phyloP scores from a whole-genome alignment of 805 yeast genomes.

The Ogataea pini region DNA sequence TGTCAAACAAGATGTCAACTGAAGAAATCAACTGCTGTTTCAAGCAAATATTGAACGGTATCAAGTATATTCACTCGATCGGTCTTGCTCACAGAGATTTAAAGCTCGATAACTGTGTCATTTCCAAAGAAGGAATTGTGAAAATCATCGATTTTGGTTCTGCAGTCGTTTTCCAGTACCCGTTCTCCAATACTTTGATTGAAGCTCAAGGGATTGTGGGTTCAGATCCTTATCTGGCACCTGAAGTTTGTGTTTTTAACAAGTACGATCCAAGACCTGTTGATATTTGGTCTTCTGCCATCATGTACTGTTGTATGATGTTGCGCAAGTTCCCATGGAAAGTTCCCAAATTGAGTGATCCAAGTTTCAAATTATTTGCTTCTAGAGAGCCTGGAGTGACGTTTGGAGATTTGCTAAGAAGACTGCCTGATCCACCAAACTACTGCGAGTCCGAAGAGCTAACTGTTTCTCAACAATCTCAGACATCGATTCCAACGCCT shows the following conservation, averaged over 20 bases:
- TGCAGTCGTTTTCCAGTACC: conserved; percentile 88
- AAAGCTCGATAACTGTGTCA: conserved; percentile 90
- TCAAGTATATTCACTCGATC: conserved; percentile 75
- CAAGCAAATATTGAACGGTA: conserved; percentile 80
- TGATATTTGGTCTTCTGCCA: conserved; percentile 91
- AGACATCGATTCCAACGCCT: conserved; percentile 21
- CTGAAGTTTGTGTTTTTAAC: conserved; percentile 82
- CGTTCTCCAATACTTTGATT: conserved; percentile 69
- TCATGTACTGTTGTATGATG: conserved; percentile 89
- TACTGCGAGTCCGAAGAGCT: conserved; percentile 25
- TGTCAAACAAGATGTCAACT: conserved; percentile 84
- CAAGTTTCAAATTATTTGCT: conserved; percentile 80
- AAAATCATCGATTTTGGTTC: conserved; percentile 93
- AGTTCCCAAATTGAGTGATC: conserved; percentile 79
- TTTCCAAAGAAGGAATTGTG: conserved; percentile 78
- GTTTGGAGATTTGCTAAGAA: conserved; percentile 59
- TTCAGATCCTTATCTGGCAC: conserved; percentile 87
- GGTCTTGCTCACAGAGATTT: conserved; percentile 92
- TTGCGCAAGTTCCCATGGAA: conserved; percentile 94
- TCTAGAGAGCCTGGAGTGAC: conserved; percentile 70
- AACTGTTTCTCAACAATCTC: conserved; percentile 3
- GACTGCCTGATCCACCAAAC: conserved; percentile 50
- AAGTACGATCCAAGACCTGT: conserved; percentile 91
- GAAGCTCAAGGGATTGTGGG: conserved; percentile 87
- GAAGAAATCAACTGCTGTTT: conserved; percentile 87